A percentile compares a stretch with the other conserved stretches of the same genome.
These are phyloP conservation scores for Colletotrichum orchidophilum DNA, from an alignment of 2,329 filamentous ascomycete genomes.

Conservation along the genomic window DNA sequence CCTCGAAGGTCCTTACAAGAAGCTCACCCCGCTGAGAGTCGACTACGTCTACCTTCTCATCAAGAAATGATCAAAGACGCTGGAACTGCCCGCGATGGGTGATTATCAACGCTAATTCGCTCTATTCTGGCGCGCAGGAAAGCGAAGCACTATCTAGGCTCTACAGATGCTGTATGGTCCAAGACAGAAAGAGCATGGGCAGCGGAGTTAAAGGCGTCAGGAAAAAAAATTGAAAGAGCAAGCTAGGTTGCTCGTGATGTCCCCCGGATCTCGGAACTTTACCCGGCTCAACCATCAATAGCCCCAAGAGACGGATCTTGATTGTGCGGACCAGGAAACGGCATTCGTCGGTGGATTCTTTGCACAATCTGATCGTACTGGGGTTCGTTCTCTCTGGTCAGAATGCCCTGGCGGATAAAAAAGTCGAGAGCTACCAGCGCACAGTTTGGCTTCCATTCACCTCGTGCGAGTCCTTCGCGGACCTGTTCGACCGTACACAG, in stretches of 20 bases:
- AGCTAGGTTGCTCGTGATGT: background rate
- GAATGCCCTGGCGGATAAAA: slow-evolving; percentile 83
- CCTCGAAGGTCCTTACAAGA: slow-evolving; percentile 94
- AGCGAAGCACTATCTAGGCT: background rate
- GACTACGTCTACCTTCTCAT: slow-evolving; percentile 93
- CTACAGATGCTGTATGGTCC: background rate
- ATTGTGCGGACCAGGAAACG: slow-evolving; percentile 78
- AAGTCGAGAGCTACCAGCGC: slow-evolving; percentile 87
- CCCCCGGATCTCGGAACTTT: background rate
- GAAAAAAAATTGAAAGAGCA: background rate
- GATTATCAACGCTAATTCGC: background rate
- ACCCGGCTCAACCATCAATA: slow-evolving; percentile 2
- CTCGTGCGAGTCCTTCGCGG: slow-evolving; percentile 71
- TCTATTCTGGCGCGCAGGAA: background rate
- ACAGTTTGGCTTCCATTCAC: slow-evolving; percentile 94
- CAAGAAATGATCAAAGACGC: slow-evolving; percentile 74
- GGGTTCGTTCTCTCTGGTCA: slow-evolving; percentile 82
- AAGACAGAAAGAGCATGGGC: background rate
- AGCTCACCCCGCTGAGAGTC: slow-evolving; percentile 89
- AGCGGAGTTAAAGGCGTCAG: background rate
- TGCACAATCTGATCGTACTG: slow-evolving; percentile 79
- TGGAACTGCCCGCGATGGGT: background rate
- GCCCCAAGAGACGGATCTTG: slow-evolving; percentile 13
- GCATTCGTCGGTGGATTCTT: slow-evolving; percentile 80
- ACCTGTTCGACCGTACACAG: slow-evolving; percentile 83